Evolutionary conservation across 768 basidiomycete genomes (phyloP), one percentile per base, ranked within the genome.

Genomic region (Russula griseocarnosa): DNA sequence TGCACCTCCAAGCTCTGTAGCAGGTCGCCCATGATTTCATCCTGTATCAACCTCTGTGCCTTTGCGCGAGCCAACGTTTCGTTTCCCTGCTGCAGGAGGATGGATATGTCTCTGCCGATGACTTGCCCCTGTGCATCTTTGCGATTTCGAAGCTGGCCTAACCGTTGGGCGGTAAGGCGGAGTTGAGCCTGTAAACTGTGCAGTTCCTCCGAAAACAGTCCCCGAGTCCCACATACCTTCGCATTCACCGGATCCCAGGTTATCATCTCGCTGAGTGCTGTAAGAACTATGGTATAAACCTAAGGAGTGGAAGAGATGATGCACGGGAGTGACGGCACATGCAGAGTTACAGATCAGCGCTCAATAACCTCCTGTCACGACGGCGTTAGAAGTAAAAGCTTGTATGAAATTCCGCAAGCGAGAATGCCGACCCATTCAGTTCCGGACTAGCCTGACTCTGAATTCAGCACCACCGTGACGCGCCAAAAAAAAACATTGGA

Each of bases 71-170:
- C 90, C 34, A 88, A 73, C 18, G 76, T 77, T 58, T 87, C 74
- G 59, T 87, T 83, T 44, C 81, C 81, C 66, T 86, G 83, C 56
- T 82, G 80, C 47, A 92, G 77, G 20, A 86, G 74, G 14, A 81
- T 85, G 6, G 87, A 83, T 62, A 92, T 86, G 71, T 90, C 88
- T 66, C 79, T 79, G 68, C 86, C 80, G 22, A 81, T 83, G 50
- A 88, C 83, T 40, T 79, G 80, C 2, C 79, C 81, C 70, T 85
- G 79, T 6, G 87, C 82, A 67, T 90, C 86, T 63, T 86, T 82
- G 73, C 82, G 83, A 66, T 85, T 83, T 70, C 88, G 87, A 20
- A 88, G 72, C 68, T 90, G 87, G 22, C 85, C 85, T 32, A 92
- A 78, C 56, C 80, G 79, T 66, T 87, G 85, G 52, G 82, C 82